Base-by-base conservation (phyloP, 148 eudicot genomes). In the Silene conica region DNA sequence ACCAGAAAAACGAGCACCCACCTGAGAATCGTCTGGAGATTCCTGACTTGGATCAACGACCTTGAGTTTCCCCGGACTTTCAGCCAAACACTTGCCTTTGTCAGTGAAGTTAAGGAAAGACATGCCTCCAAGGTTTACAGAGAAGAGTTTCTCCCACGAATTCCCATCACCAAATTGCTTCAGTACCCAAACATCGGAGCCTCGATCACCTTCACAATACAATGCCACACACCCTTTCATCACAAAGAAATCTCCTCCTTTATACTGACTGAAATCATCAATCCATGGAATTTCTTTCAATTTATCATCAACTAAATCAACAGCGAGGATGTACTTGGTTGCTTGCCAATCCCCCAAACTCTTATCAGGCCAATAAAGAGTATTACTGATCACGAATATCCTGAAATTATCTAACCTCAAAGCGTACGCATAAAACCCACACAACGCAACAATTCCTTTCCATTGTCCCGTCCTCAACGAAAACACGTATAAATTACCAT, bases 81-180 rank as follows among this genome's bases (percentile, higher is more conserved):
- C 5, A 3, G 67, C 77, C 64, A 74, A 66, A 55, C 71, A 66
- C 56, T 65, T 56, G 13, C 77, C 71, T 0, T 54, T 55, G 38
- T 55, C 64, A 14, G 70, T 65, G n/a, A 74, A 20, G 23, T 74
- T 62, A 23, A 62, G 43, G 16, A 63, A 73, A 63, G 61, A 50
- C 76, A 61, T 48, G 4, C 59, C 76, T 46, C 58, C 76, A 16
- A 69, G 59, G 9, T 73, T 28, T 8, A 63, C 25, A 48, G 69
- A 25, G 48, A 69, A 79, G 16, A 69, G 10, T 23, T 74, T 79
- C 74, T 62, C 70, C 81, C 81, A 79, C 0, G 77, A 69, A n/a
- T 41, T 65, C 31, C 16, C 16, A 12, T 78, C 58, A 21, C 70
- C 67, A 23, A 38, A 41, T 16, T 62, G 15, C 34, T 69, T 73